phyloP scores from a whole-genome alignment of 106 monocot species.

The Dioscorea dumetorum region DNA sequence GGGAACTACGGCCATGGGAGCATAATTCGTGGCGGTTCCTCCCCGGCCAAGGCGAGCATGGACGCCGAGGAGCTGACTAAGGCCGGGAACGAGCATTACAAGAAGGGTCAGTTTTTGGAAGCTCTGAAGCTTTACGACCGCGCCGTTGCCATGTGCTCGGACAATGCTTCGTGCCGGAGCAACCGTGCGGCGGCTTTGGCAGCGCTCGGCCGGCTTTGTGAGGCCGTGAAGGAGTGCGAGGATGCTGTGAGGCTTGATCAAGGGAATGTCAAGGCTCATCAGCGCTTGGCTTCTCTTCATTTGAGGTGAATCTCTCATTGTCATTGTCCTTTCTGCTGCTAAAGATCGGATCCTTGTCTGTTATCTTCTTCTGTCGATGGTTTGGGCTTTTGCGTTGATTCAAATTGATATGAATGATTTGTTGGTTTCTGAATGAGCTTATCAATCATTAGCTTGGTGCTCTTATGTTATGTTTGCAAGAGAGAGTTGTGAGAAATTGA shows the following conservation, averaged over 20 bases:
- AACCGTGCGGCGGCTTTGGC: constrained; percentile 66
- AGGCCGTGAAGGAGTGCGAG: constrained; percentile 66
- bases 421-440: background rate
- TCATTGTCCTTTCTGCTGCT: background rate
- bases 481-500: too few relatives aligned
- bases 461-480: background rate
- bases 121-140: constrained; percentile 61
- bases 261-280: constrained; percentile 44
- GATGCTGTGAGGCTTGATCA: constrained; percentile 70
- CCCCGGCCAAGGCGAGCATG: constrained; percentile 23
- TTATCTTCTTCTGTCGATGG: background rate
- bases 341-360: background rate
- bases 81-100: constrained; percentile 62
- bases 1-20: constrained; percentile 75
- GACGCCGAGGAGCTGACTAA: constrained; percentile 68
- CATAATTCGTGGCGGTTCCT: constrained; percentile 29
- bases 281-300: constrained; percentile 47
- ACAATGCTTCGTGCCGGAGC: constrained; percentile 49
- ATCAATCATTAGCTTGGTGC: background rate
- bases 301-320: constrained; percentile 32
- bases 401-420: background rate
- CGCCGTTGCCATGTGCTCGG: constrained; percentile 49
- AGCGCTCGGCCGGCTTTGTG: constrained; percentile 39
- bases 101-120: constrained; percentile 47
- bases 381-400: background rate